phyloP scores from a whole-genome alignment of 805 yeast species.

The Candida morakotiae region DNA sequence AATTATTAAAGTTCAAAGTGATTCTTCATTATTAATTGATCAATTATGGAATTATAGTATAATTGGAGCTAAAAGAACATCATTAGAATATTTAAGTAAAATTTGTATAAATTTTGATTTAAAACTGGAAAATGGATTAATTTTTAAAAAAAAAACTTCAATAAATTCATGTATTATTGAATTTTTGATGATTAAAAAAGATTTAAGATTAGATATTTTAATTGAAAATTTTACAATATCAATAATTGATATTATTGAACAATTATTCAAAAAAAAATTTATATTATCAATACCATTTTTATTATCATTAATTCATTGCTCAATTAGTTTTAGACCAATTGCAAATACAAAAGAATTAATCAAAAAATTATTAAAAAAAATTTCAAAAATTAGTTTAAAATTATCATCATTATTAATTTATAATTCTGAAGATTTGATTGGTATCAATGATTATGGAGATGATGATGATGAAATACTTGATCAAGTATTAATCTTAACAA shows the following conservation, averaged over 20 bases:
- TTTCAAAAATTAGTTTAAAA: conserved; percentile 15
- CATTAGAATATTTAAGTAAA: conserved; percentile 28
- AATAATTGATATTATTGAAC: conserved; percentile 21
- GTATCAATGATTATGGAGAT: conserved; percentile 22
- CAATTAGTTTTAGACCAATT: conserved; percentile 56
- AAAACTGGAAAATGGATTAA: conserved; percentile 12
- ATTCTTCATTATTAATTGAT: conserved; percentile 29
- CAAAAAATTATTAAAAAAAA: conserved; percentile 11
- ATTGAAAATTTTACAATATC: conserved; percentile 34
- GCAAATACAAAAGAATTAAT: conserved; percentile 45
- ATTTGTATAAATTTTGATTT: conserved; percentile 24
- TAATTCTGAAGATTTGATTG: conserved; percentile 20
- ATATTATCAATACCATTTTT: conserved; percentile 55
- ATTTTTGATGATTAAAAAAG: conserved; percentile 41
- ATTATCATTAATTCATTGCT: conserved; percentile 51
- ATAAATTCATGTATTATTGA: conserved; percentile 33
- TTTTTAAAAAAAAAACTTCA: conserved; percentile 26
- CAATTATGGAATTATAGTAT: conserved; percentile 34
- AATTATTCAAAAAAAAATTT: conserved; percentile 19
- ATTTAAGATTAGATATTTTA: conserved; percentile 47
- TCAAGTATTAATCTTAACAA: conserved; percentile 39
- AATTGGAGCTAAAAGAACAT: conserved; percentile 29
- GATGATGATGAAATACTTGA: conserved; percentile 27
- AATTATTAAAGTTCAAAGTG: conserved; percentile 26
- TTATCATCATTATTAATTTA: conserved; percentile 25